Conservation (phyloP, 2,329 filamentous ascomycete species). For the Ophiosphaerella narmari region DNA sequence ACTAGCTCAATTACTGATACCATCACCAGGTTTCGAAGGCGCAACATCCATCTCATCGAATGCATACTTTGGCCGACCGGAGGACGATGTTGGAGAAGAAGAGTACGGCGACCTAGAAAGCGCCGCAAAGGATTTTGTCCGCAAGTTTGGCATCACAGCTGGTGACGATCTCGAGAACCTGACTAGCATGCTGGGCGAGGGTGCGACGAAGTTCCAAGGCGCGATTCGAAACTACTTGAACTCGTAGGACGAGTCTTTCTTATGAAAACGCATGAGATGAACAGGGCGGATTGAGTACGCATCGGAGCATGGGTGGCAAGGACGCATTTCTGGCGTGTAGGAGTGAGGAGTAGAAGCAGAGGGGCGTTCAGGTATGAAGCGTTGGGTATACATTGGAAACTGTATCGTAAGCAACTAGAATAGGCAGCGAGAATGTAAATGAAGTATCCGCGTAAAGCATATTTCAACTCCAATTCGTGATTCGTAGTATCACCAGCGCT, state of each 20-base stretch:
- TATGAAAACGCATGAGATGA: background rate
- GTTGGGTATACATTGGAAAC: too few species aligned
- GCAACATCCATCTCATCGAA: constrained; percentile 93
- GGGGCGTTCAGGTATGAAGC: too few species aligned
- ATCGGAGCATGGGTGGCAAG: too few species aligned
- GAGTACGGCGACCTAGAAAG: constrained; percentile 88
- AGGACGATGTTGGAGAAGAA: constrained; percentile 72
- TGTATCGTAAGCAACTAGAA: too few species aligned
- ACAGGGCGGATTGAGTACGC: too few species aligned
- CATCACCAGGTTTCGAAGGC: constrained; percentile 75
- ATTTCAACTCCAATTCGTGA: too few species aligned
- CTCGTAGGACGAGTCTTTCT: constrained; percentile 34
- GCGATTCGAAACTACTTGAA: constrained; percentile 48
- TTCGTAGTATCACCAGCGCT: too few species aligned
- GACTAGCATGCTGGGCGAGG: constrained; percentile 80
- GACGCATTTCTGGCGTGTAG: too few species aligned
- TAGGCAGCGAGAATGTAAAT: too few species aligned
- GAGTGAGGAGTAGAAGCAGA: too few species aligned
- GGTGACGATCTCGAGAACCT: constrained; percentile 95
- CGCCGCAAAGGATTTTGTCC: constrained; percentile 95
- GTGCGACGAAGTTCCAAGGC: constrained; percentile 78
- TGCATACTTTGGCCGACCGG: constrained; percentile 93
- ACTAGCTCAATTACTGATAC: constrained; percentile 4
- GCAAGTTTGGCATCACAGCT: constrained; percentile 92
- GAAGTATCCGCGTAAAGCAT: too few species aligned